Conservation (phyloP, 2,329 filamentous ascomycete species). For the Sordariomycetes sp. region DNA sequence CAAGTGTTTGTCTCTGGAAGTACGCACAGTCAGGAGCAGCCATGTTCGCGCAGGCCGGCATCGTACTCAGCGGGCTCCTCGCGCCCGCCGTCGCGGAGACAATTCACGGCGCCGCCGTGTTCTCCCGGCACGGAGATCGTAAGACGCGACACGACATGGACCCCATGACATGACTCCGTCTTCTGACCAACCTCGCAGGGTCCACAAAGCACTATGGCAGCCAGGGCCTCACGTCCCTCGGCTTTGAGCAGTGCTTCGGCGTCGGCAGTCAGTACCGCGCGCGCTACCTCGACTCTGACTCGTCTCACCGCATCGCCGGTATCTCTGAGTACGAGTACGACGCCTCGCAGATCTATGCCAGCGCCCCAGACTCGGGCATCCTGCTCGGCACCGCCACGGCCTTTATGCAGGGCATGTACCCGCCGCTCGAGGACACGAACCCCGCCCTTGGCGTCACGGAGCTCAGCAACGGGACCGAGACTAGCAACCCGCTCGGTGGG, state of each 20-base stretch:
- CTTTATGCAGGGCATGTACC: slow-evolving; percentile 21
- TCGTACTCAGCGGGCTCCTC: neutral
- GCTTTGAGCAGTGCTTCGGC: slow-evolving; percentile 17
- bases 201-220: slow-evolving; percentile 19
- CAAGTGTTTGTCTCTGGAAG: neutral
- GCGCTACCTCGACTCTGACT: slow-evolving; percentile 11
- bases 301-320: slow-evolving; percentile 15
- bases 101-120: slow-evolving; percentile 18
- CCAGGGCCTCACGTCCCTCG: slow-evolving; percentile 18
- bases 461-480: slow-evolving; percentile 17
- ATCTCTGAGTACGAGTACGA: slow-evolving; percentile 19
- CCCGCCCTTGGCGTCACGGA: slow-evolving; percentile 13
- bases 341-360: slow-evolving; percentile 17
- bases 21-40: neutral
- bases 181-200: slow-evolving; percentile 9
- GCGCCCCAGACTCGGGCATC: slow-evolving; percentile 17
- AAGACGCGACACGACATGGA: neutral
- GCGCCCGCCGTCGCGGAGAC: slow-evolving; percentile 14
- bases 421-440: slow-evolving; percentile 14
- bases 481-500: slow-evolving; percentile 15
- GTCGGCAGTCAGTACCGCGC: slow-evolving; percentile 12
- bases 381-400: slow-evolving; percentile 20
- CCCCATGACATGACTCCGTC: neutral
- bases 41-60: neutral
- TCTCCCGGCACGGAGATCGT: slow-evolving; percentile 12